A percentile compares a stretch with the other conserved stretches of the same genome.
Conservation (phyloP, 768 basidiomycete species). For the Russula sp. region DNA sequence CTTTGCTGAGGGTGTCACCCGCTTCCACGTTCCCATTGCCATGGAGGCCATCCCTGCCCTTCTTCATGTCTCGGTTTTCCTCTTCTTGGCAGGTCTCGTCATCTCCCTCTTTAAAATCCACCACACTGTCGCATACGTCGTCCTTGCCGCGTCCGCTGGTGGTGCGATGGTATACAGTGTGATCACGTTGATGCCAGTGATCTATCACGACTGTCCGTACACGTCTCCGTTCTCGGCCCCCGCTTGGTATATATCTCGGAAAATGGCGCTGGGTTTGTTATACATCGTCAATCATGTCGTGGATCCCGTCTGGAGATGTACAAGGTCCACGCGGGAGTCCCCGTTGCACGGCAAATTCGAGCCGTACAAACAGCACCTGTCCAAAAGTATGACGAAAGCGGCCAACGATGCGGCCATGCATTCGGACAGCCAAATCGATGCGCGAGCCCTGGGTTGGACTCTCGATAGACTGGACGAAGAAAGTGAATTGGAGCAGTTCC, state of each 20-base stretch:
- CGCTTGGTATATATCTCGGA: background rate
- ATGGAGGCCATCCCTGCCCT: conserved; percentile 8
- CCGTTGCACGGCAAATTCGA: background rate
- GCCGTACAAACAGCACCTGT: background rate
- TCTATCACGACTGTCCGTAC: conserved; percentile 3
- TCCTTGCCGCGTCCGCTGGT: background rate
- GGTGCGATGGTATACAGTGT: background rate
- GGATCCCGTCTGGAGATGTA: background rate
- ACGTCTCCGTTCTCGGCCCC: background rate
- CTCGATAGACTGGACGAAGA: conserved; percentile 8
- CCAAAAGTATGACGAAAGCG: background rate
- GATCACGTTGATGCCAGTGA: conserved; percentile 6
- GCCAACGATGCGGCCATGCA: background rate
- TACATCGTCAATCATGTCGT: background rate
- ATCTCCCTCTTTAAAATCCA: conserved; percentile 8
- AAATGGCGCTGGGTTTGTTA: background rate
- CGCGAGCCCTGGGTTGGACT: conserved; percentile 4
- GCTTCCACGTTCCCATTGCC: background rate
- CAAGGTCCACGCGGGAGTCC: too few relatives aligned
- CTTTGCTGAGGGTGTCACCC: background rate
- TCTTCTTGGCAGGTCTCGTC: conserved; percentile 12
- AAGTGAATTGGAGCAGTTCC: background rate
- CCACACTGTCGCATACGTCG: conserved; percentile 4
- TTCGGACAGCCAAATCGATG: background rate
- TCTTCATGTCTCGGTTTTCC: conserved; percentile 11